Evolutionary conservation across 2,329 filamentous ascomycete genomes (phyloP), one percentile per base, ranked within the genome.

Genomic region (Cytospora schulzeri): DNA sequence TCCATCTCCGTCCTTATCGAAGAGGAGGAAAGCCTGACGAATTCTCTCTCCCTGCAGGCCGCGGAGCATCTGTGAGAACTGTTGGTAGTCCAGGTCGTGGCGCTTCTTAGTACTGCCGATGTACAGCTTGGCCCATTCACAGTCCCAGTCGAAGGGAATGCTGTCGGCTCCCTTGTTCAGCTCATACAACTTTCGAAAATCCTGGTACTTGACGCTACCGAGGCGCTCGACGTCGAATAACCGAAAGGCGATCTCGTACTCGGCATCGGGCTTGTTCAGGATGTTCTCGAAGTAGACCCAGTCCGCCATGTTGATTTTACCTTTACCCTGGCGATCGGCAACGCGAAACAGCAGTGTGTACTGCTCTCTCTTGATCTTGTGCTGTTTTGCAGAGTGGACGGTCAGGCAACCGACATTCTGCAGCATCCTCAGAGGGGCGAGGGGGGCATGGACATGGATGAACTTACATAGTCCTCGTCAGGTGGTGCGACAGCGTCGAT

Each of bases 241-340:
- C 72, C 95, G 91, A 81, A 98, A 99, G 19, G 95, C 94, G 72
- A 99, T 97, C 78, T 98, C 93, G 80, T 99, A 99, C 80, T 99
- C 95, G 76, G 95, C 95, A 74, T 98, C 95, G 67, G 95, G 91
- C 80, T 97, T 98, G 70, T 85, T 84, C 65, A 99, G 88, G 68
- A 99, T 86, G 81, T 96, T 96, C 80, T 97, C 92, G 78, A 98
- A 99, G 69, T 91, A 90, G 55, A 86, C 88, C 93, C 94, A 99
- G 80, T 99, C 95, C 66, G 88, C 82, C 62, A 98, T 80, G 71
- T 81, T 91, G 70, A 99, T 83, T 71, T 85, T 88, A 68, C 93
- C 93, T 53, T 82, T 82, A 70, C 83, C 85, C 69, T 86, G 87
- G 71, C 91, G 88, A 78, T 99, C 95, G 71, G 95, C 95, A 65